Percentiles rank a stretch among this genome's conserved stretches.
These are phyloP conservation scores for Xylaria intraflava DNA, from an alignment of 495 filamentous ascomycete genomes.

Conservation along the genomic window DNA sequence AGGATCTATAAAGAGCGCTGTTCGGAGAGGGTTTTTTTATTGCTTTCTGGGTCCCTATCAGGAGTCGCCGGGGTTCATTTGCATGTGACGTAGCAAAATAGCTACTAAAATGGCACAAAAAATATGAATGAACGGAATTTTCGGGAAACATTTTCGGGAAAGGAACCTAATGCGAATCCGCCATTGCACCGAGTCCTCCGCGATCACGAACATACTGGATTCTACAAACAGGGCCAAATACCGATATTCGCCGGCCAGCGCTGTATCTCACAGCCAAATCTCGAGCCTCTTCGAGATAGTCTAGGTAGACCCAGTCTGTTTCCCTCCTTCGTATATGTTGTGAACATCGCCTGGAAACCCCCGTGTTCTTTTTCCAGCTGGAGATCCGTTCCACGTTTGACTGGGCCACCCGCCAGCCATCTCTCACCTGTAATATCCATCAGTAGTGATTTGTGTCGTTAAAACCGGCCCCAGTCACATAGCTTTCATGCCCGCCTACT, in stretches of 20 bases:
- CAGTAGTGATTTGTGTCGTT: background rate
- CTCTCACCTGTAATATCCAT: too few species aligned
- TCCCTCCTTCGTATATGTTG: slow-evolving; percentile 3
- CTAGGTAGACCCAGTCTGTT: background rate
- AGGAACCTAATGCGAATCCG: slow-evolving; percentile 8
- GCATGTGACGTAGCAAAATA: slow-evolving; percentile 51
- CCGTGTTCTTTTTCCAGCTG: too few species aligned
- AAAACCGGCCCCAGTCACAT: background rate
- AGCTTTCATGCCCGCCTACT: background rate
- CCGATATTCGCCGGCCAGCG: background rate
- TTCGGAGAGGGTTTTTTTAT: slow-evolving; percentile 29
- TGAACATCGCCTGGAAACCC: too few species aligned
- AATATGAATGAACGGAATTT: slow-evolving; percentile 25
- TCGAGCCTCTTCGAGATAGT: background rate
- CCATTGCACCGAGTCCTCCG: slow-evolving; percentile 2
- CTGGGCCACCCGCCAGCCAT: too few species aligned
- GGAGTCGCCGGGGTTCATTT: slow-evolving; percentile 49
- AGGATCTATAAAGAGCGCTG: slow-evolving; percentile 47
- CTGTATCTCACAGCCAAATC: slow-evolving; percentile 1
- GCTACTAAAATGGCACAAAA: slow-evolving; percentile 44
- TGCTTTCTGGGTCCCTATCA: slow-evolving; percentile 36
- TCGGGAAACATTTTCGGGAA: slow-evolving; percentile 17
- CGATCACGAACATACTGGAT: slow-evolving; percentile 4
- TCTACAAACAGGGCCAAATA: slow-evolving; percentile 1
- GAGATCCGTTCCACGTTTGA: too few species aligned